Evolutionary conservation across 176 grass and related monocot species (phyloP), one percentile per base, ranked within the genome.

Genomic region (Thinopyrum elongatum): DNA sequence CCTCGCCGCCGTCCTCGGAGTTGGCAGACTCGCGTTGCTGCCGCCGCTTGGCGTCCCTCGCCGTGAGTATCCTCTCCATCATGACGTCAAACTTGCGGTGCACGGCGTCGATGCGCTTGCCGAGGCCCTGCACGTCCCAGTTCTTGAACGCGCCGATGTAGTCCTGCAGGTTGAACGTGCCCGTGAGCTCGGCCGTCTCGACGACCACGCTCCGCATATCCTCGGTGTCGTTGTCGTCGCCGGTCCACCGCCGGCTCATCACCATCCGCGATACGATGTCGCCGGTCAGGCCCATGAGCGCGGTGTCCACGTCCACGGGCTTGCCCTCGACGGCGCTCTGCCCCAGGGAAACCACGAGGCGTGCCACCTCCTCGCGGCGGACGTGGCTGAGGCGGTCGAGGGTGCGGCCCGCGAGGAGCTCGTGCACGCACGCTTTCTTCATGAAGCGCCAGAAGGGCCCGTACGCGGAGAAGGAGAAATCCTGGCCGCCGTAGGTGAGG

Each of bases 401-500:
- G 8, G 90, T 97, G 34, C 91, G 90, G 1, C 90, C 90, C 0
- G 86, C 63, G 9, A 97, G 88, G 82, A 97, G 86, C 73, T 93
- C 88, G 22, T 79, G 89, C 42, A 92, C 88, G 87, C 93, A 93
- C 2, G 94, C 91, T 13, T 89, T 92, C 89, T 93, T 98, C 62
- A 95, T 70, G 89, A 98, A 98, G 57, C 82, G 79, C 95, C 95
- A 93, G 80, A 92, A 98, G 3, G 91, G 89, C 2, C 93, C 91
- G 76, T 91, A 93, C 7, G 82, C 21, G 14, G 92, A 81, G 89
- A 98, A 98, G 74, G 82, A 81, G 80, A 98, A 93, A 65, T 89
- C 95, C 29, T 88, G 82, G 19, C 82, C 86, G 60, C 89, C 89
- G 76, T 98, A 97, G 21, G 84, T 69, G 58, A 95, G 89, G 8